Conservation (phyloP, 257 asterid species). For the Nyctanthes arbortristis region DNA sequence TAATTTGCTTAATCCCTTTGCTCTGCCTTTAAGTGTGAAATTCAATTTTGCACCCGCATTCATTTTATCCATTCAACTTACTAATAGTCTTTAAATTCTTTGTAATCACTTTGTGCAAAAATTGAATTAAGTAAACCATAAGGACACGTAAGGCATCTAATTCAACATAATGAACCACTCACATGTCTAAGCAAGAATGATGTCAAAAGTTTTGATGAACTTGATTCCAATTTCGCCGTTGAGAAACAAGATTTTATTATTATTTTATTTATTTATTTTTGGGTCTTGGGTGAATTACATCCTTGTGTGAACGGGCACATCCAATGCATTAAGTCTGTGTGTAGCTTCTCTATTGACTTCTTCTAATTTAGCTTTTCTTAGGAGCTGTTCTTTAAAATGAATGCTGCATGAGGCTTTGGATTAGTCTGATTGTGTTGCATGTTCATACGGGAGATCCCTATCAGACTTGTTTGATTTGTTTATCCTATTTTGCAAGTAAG, state of each 20-base stretch:
- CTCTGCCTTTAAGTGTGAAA: not conserved
- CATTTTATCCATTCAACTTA: not conserved
- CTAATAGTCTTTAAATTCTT: not conserved
- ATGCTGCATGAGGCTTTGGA: not conserved
- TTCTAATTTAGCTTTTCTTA: conserved; percentile 29
- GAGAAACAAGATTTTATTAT: too few relatives aligned
- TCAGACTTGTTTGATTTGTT: too few relatives aligned
- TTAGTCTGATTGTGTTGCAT: not conserved
- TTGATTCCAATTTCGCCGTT: not conserved
- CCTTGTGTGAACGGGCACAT: not conserved
- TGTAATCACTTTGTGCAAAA: not conserved
- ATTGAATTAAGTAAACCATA: conserved; percentile 3
- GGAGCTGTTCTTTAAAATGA: conserved; percentile 59
- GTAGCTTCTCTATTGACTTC: conserved; percentile 16
- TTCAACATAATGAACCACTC: not conserved
- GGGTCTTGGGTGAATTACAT: too few relatives aligned
- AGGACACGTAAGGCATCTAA: not conserved
- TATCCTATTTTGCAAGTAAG: too few relatives aligned
- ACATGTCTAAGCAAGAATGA: conserved; percentile 16
- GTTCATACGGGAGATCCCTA: not conserved
- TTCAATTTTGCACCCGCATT: not conserved
- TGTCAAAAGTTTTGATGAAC: conserved; percentile 1
- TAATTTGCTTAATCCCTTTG: conserved; percentile 11
- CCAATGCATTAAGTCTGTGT: not conserved
- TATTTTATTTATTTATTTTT: too few relatives aligned